Evolutionary conservation across 139 green algal genomes (phyloP).

Genomic region (Closterium sp.): DNA sequence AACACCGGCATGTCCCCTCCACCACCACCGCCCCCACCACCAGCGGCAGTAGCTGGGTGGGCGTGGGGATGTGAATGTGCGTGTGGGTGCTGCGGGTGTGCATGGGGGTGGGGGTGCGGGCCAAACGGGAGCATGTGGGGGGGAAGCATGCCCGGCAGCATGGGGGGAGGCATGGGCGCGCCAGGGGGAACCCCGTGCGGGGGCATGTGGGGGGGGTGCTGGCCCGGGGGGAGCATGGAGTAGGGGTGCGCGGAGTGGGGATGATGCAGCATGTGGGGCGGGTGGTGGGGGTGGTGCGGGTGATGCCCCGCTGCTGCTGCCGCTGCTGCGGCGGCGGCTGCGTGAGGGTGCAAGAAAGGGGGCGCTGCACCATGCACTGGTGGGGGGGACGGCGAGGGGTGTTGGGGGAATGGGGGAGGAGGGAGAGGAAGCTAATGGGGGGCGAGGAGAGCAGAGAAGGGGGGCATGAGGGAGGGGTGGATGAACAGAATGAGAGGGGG

Average conservation of each 20-base stretch:
- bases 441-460: background rate
- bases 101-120: conserved; percentile 3
- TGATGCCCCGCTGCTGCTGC: background rate
- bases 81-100: background rate
- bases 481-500: background rate
- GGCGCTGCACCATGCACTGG: background rate
- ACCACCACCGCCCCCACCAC: background rate
- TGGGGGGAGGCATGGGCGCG: background rate
- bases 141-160: background rate
- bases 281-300: background rate
- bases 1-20: background rate
- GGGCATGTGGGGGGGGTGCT: background rate
- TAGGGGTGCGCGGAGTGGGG: background rate
- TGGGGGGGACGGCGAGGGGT: conserved; percentile 2
- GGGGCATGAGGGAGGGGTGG: background rate
- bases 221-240: background rate
- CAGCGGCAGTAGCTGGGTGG: background rate
- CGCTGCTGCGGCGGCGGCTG: background rate
- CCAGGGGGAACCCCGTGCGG: background rate
- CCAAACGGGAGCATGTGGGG: background rate
- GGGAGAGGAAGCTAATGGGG: background rate
- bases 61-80: background rate
- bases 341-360: conserved; percentile 3
- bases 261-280: background rate
- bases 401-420: background rate